Percentiles rank a stretch among this genome's conserved stretches.
These are phyloP conservation scores for Silene vulgaris DNA, from an alignment of 179 eudicot species.

Conservation along the genomic window DNA sequence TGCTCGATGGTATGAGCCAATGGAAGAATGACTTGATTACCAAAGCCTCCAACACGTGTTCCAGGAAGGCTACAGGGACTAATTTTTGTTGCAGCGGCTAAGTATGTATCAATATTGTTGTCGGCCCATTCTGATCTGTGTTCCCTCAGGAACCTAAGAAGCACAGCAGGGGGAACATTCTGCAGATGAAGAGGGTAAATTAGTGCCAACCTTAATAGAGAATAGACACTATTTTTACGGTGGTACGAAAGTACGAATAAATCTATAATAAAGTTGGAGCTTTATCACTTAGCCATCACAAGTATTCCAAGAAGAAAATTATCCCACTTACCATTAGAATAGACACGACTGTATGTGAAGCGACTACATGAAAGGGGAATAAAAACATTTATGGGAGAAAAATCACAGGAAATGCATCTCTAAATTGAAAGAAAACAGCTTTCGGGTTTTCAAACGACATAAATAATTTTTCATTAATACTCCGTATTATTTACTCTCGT, in stretches of 20 bases:
- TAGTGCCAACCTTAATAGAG: background rate
- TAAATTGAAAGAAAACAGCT: background rate
- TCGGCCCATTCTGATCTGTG: conserved; percentile 98
- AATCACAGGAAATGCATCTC: background rate
- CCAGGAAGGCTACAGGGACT: conserved; percentile 75
- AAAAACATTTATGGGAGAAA: background rate
- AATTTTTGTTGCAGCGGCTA: conserved; percentile 71
- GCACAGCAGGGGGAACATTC: conserved; percentile 88
- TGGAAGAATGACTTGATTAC: conserved; percentile 88
- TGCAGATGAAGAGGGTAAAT: conserved; percentile 24
- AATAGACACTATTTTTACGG: background rate
- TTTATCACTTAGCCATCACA: background rate
- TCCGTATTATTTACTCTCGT: background rate
- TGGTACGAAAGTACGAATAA: background rate
- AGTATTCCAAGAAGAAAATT: background rate
- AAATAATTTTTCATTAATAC: background rate
- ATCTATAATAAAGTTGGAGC: background rate
- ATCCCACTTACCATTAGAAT: background rate
- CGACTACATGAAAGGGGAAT: background rate
- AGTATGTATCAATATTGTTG: conserved; percentile 71
- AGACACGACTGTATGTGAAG: background rate
- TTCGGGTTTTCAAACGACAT: background rate
- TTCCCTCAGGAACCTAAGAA: conserved; percentile 75
- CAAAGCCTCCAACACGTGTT: conserved; percentile 56
- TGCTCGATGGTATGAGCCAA: conserved; percentile 88